Evolutionary conservation across 306 rosid genomes (phyloP).

Genomic region (Vicia villosa): DNA sequence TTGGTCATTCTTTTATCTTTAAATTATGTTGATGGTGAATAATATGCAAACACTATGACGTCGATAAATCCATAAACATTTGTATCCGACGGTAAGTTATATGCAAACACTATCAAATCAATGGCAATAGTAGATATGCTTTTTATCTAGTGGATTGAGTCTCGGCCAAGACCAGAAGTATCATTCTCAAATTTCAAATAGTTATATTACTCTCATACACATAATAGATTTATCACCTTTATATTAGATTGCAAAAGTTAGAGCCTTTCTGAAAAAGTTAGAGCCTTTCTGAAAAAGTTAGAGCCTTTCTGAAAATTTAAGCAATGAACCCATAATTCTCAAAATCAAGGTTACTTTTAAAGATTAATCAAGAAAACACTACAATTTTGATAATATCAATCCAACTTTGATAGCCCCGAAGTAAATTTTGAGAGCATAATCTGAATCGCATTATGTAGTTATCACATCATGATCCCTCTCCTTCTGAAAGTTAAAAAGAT

Average conservation of each 20-base stretch:
- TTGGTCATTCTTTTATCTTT: too few species aligned
- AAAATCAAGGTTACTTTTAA: not conserved
- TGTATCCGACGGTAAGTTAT: too few species aligned
- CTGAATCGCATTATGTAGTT: slow-evolving; percentile 39
- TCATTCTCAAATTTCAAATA: too few species aligned
- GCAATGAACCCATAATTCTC: not conserved
- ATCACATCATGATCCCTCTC: slow-evolving; percentile 49
- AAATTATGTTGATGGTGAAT: too few species aligned
- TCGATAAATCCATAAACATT: too few species aligned
- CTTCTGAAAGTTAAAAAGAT: slow-evolving; percentile 46
- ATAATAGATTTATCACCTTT: not conserved
- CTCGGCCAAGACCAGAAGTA: too few species aligned
- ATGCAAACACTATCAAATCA: too few species aligned
- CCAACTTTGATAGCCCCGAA: slow-evolving; percentile 23
- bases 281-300: not conserved
- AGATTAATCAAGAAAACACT: not conserved
- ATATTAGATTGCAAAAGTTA: too few species aligned
- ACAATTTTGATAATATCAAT: slow-evolving; percentile 18
- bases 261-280: not conserved
- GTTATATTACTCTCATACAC: too few species aligned
- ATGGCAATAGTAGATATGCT: too few species aligned
- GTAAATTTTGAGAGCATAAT: slow-evolving; percentile 36
- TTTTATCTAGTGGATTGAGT: too few species aligned
- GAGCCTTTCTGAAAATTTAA: not conserved
- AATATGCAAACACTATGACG: too few species aligned